Percentiles rank a stretch among this genome's conserved stretches.
These are phyloP conservation scores for Pseudozyma pruni DNA, from an alignment of 1,284 basidiomycete species.

Conservation along the genomic window DNA sequence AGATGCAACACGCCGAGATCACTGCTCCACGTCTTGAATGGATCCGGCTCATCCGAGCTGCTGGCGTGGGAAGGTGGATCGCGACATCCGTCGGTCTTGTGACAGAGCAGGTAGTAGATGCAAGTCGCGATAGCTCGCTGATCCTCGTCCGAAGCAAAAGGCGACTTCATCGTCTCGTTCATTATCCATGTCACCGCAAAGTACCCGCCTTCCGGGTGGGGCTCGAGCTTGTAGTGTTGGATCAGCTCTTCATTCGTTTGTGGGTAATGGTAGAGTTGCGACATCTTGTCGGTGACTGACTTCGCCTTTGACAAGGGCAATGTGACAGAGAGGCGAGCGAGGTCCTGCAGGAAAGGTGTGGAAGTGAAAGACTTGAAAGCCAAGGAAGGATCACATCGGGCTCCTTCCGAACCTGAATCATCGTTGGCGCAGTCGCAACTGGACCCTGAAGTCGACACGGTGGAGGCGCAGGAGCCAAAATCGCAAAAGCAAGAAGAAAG, in stretches of 20 bases:
- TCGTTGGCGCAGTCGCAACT: not conserved
- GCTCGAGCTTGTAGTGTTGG: slow-evolving; percentile 38
- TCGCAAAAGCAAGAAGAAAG: not conserved
- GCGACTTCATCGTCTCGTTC: slow-evolving; percentile 31
- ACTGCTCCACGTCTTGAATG: slow-evolving; percentile 41
- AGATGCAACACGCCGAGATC: slow-evolving; percentile 47
- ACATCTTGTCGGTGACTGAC: not conserved
- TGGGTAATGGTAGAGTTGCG: slow-evolving; percentile 33
- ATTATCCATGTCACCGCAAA: slow-evolving; percentile 40
- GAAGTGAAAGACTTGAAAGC: too few species aligned
- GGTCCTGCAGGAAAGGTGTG: too few species aligned
- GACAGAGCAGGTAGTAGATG: slow-evolving; percentile 53
- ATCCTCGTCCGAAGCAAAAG: slow-evolving; percentile 35
- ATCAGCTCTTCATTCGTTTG: slow-evolving; percentile 45
- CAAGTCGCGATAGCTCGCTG: slow-evolving; percentile 36
- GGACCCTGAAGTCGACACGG: slow-evolving; percentile 2
- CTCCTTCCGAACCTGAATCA: not conserved
- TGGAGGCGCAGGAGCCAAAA: slow-evolving; percentile 13
- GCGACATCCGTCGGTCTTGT: slow-evolving; percentile 22
- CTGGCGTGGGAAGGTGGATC: slow-evolving; percentile 9
- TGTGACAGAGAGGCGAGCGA: not conserved
- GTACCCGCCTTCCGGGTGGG: slow-evolving; percentile 51
- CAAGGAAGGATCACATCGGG: too few species aligned
- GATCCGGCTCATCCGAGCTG: slow-evolving; percentile 17
- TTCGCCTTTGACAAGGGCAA: too few species aligned